A percentile compares a stretch with the other conserved stretches of the same genome.
These are phyloP conservation scores for Fusarium secorum DNA, from an alignment of 2,329 filamentous ascomycete species.

Conservation along the genomic window DNA sequence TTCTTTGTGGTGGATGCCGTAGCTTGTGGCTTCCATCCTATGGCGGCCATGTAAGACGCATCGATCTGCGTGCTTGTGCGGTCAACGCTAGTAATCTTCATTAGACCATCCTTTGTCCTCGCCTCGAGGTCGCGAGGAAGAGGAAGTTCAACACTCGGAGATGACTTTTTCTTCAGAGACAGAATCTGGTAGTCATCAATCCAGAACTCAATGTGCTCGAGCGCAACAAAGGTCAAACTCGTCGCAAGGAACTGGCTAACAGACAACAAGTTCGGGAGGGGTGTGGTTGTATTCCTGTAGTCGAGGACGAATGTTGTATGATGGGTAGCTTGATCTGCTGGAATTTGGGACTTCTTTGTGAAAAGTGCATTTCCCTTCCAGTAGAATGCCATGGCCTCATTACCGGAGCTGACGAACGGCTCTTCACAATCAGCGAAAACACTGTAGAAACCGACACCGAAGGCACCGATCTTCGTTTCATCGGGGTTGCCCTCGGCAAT, in stretches of 20 bases:
- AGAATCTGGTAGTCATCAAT: slow-evolving; percentile 87
- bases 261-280: slow-evolving; percentile 84
- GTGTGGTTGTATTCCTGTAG: slow-evolving; percentile 87
- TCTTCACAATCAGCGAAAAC: slow-evolving; percentile 99
- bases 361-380: slow-evolving; percentile 99
- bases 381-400: slow-evolving; percentile 96
- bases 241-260: slow-evolving; percentile 93
- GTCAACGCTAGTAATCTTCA: slow-evolving; percentile 83
- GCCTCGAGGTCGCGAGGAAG: slow-evolving; percentile 83
- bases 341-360: slow-evolving; percentile 82
- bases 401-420: slow-evolving; percentile 92
- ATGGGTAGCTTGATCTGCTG: slow-evolving; percentile 68
- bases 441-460: slow-evolving; percentile 98
- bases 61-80: slow-evolving; percentile 92
- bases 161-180: slow-evolving; percentile 82
- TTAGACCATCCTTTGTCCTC: slow-evolving; percentile 84
- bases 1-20: slow-evolving; percentile 51
- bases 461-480: slow-evolving; percentile 98
- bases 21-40: slow-evolving; percentile 78
- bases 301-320: slow-evolving; percentile 95
- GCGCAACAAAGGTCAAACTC: slow-evolving; percentile 92
- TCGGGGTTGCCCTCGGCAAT: slow-evolving; percentile 99
- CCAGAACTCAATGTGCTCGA: slow-evolving; percentile 88
- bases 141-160: slow-evolving; percentile 74
- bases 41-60: slow-evolving; percentile 84